Base-by-base conservation (phyloP, 257 asterid species). In the Nicotiana paniculata region DNA sequence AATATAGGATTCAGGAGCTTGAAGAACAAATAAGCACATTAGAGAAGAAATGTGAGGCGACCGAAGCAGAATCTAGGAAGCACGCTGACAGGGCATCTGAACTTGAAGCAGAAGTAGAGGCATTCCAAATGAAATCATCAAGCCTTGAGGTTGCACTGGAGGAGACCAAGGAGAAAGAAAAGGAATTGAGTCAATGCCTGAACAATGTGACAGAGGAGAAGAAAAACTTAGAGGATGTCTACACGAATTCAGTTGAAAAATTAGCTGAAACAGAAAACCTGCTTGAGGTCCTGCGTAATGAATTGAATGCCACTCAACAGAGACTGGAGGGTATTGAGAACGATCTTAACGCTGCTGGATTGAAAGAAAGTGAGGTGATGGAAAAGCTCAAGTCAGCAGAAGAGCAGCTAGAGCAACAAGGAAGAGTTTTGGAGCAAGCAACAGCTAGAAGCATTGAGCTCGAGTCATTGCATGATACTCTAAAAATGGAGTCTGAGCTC, bases 311-410 rank as follows among this genome's bases (percentile, higher is more conserved):
- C 80, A 85, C 97, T 51, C 95, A 87, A 75, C 89, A 90, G 90
- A 89, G 78, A 85, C 77, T 94, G 84, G 96, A 91, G 80, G 86
- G 88, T 87, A 83, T 90, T 6, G 97, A 94, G 69, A 89, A 85
- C 79, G 95, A 92, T 72, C 90, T 96, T 32, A 87, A 81, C 81
- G 89, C 87, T 83, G 85, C 93, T 77, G 93, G 83, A 33, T 72
- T 83, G 82, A 94, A 88, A 83, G 97, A 96, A 79, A 81, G 84
- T 51, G 92, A 88, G 82, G 85, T 88, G 55, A 77, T 82, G 77
- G 92, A 88, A 86, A 93, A 92, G 91, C 97, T 94, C 16, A 92
- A 91, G 88, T 85, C 88, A 75, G 92, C 94, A 0, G 97, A 95
- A 86, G 97, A 92, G 82, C 90, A 90, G 87, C 87, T 92, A 6